phyloP scores from a whole-genome alignment of 805 yeast species.

The Nadsonia fulvescens region DNA sequence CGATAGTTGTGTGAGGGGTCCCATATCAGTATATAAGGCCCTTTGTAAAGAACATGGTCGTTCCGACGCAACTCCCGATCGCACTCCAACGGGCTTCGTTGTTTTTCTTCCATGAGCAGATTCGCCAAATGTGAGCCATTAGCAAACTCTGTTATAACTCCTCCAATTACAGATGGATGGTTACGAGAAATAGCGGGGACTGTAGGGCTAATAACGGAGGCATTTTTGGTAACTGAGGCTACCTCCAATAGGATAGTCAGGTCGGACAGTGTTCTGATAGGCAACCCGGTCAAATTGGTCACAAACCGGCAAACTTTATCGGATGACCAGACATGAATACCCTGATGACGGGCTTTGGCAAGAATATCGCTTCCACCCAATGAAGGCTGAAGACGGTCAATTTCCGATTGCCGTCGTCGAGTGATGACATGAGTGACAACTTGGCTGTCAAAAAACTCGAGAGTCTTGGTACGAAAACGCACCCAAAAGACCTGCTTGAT shows the following conservation, averaged over 20 bases:
- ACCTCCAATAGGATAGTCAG: slow-evolving; percentile 6
- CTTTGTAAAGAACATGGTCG: slow-evolving; percentile 65
- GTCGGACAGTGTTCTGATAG: too few relatives aligned
- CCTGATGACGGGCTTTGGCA: slow-evolving; percentile 37
- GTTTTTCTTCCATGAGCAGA: slow-evolving; percentile 63
- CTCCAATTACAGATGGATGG: not conserved
- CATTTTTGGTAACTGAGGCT: slow-evolving; percentile 3
- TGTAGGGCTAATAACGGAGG: slow-evolving; percentile 2
- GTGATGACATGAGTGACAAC: slow-evolving; percentile 66
- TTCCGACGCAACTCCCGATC: slow-evolving; percentile 74
- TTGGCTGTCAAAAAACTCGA: slow-evolving; percentile 39
- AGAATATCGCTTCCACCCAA: slow-evolving; percentile 42
- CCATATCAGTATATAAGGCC: slow-evolving; percentile 56
- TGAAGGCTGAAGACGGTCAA: slow-evolving; percentile 23
- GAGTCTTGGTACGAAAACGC: slow-evolving; percentile 26
- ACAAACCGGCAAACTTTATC: slow-evolving; percentile 73
- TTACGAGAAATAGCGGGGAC: too few relatives aligned
- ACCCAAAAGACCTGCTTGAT: slow-evolving; percentile 13
- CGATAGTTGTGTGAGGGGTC: slow-evolving; percentile 62
- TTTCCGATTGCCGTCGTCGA: slow-evolving; percentile 36
- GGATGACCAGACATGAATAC: slow-evolving; percentile 71
- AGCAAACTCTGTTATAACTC: not conserved
- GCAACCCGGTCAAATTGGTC: slow-evolving; percentile 32
- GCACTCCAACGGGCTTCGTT: slow-evolving; percentile 72
- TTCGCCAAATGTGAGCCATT: slow-evolving; percentile 27